These are phyloP conservation scores for Gnomoniopsis smithogilvyi DNA, from an alignment of 2,329 filamentous ascomycete genomes.

Conservation along the genomic window DNA sequence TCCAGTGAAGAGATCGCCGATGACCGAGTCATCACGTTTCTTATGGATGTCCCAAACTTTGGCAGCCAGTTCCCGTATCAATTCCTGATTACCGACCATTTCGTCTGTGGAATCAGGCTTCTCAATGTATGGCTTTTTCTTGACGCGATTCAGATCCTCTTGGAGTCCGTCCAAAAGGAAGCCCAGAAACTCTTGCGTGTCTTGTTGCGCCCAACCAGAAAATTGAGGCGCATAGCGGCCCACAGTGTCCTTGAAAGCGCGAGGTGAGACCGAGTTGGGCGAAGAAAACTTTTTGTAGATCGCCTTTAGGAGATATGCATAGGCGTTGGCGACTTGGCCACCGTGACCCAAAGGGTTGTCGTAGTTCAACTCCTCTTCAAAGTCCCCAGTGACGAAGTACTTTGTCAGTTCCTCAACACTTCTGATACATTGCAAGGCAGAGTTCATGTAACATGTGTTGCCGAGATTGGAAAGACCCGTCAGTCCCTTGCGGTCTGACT, in stretches of 20 bases:
- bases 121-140: constrained; percentile 95
- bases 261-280: constrained; percentile 68
- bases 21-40: constrained; percentile 88
- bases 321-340: constrained; percentile 82
- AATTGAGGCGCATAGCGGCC: constrained; percentile 81
- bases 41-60: constrained; percentile 91
- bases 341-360: constrained; percentile 82
- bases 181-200: constrained; percentile 94
- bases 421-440: constrained; percentile 88
- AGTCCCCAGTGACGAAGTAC: constrained; percentile 78
- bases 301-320: constrained; percentile 70
- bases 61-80: constrained; percentile 80
- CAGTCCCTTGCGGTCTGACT: constrained; percentile 70
- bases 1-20: constrained; percentile 92
- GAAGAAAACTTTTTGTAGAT: constrained; percentile 68
- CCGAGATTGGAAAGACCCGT: constrained; percentile 87
- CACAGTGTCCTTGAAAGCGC: constrained; percentile 78
- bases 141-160: constrained; percentile 89
- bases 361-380: constrained; percentile 77
- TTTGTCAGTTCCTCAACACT: constrained; percentile 90
- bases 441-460: constrained; percentile 99
- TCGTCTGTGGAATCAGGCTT: constrained; percentile 97
- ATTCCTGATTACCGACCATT: constrained; percentile 79
- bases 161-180: constrained; percentile 93
- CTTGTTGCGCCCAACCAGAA: constrained; percentile 92